Conservation (phyloP, 2,329 filamentous ascomycete species). For the Ophiostoma australiae region DNA sequence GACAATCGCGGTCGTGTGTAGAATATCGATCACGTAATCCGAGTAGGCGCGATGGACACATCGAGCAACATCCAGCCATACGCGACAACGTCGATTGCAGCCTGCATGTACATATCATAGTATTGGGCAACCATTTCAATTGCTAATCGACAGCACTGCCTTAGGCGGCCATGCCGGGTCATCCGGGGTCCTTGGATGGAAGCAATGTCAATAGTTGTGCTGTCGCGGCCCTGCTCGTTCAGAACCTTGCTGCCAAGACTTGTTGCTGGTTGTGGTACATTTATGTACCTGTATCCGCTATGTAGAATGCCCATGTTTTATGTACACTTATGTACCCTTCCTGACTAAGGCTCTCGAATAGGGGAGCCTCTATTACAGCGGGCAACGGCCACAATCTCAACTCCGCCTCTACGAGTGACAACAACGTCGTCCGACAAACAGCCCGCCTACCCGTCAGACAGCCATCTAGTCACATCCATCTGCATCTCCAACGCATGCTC, state of each 20-base stretch:
- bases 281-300: background rate
- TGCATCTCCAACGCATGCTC: background rate
- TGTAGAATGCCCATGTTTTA: accelerated
- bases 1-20: background rate
- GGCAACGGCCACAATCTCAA: background rate
- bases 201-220: background rate
- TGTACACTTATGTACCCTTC: background rate
- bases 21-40: background rate
- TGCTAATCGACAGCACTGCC: background rate
- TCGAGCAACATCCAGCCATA: background rate
- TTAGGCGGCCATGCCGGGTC: background rate
- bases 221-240: background rate
- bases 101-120: background rate
- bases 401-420: background rate
- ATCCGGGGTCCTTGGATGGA: background rate
- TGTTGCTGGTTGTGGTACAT: background rate
- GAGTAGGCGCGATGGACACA: background rate
- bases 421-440: background rate
- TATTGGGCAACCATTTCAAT: background rate
- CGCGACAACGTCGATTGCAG: background rate
- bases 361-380: background rate
- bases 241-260: background rate
- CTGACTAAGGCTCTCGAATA: slow-evolving; percentile 10
- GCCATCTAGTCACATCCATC: background rate
- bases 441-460: background rate